phyloP scores from a whole-genome alignment of 208 protist species.

The Leishmania lainsoni region DNA sequence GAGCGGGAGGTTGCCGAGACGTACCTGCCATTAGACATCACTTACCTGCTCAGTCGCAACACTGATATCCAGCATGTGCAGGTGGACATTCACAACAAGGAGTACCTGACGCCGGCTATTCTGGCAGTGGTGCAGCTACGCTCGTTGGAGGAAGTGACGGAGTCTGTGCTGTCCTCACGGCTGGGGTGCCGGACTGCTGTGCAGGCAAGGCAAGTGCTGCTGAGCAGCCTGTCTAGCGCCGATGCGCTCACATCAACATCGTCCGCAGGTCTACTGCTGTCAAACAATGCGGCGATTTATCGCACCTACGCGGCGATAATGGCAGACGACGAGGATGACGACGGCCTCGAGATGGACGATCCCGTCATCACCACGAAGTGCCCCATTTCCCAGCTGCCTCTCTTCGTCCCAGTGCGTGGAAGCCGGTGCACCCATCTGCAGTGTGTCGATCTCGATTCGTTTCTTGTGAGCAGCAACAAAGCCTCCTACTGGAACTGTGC shows the following conservation, averaged over 20 bases:
- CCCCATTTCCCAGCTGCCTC: slow-evolving; percentile 74
- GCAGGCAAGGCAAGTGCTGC: slow-evolving; percentile 21
- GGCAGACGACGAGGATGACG: slow-evolving; percentile 52
- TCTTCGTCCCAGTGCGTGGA: slow-evolving; percentile 73
- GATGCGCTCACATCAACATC: background rate
- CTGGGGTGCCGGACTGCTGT: slow-evolving; percentile 10
- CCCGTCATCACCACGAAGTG: slow-evolving; percentile 78
- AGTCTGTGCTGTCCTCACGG: slow-evolving; percentile 35
- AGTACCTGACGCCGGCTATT: slow-evolving; percentile 57
- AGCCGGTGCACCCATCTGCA: slow-evolving; percentile 69
- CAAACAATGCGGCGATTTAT: slow-evolving; percentile 10
- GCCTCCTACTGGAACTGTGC: slow-evolving; percentile 89
- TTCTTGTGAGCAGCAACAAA: slow-evolving; percentile 65
- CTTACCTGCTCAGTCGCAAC: slow-evolving; percentile 53
- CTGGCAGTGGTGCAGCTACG: slow-evolving; percentile 58
- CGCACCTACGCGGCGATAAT: slow-evolving; percentile 23
- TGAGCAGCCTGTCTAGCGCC: background rate
- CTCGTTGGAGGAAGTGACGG: slow-evolving; percentile 60
- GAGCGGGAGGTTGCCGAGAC: slow-evolving; percentile 63
- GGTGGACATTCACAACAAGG: slow-evolving; percentile 66
- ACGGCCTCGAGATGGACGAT: slow-evolving; percentile 64
- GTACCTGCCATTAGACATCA: slow-evolving; percentile 81
- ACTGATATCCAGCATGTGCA: slow-evolving; percentile 48
- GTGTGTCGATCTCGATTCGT: slow-evolving; percentile 74
- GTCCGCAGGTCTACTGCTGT: background rate